Base-by-base conservation (phyloP, 257 asterid genomes). In the Nicotiana knightiana region DNA sequence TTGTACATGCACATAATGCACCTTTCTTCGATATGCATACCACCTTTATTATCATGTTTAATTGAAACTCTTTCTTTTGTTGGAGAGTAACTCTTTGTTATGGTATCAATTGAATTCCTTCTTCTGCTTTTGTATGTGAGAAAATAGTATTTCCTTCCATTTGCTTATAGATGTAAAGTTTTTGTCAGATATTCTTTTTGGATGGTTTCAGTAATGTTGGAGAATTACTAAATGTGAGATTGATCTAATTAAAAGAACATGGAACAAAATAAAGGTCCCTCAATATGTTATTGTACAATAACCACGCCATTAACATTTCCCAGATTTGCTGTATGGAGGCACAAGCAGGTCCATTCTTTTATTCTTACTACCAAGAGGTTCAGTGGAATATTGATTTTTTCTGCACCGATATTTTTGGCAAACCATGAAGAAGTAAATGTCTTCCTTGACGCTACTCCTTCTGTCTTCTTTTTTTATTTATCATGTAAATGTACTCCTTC, bases 11-110 rank as follows among this genome's bases (percentile, higher is more conserved):
- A 39, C 77, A 68, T 68, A 39, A 12, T 46, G 59, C 78, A 71
- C 48, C 78, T 71, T 70, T 46, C 78, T 71, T 71, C 17, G 35
- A 71, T 71, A 71, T 46, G 53, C 30, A 71, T 71, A 70, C 78
- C 35, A 21, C 58, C 35, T 70, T 21, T 71, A 43, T 33, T 21
- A 71, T 71, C 58, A 43, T 71, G 78, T 71, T 71, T 71, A 8
- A 21, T 54, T 43, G 78, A 0, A 71, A 46, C 35, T 21, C 37
- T 39, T 71, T 71, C 59, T 57, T 71, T 21, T 71, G 48, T 70
- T 70, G 78, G 11, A 5, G 77, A 21, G 58, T 43, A 21, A 33
- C 15, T 43, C 48, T 71, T 1, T 24, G 37, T 71, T 71, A 33
- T 43, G 59, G 48, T 71, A 43, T 46, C 37, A 43, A 57, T 71